Evolutionary conservation across 805 yeast species (phyloP).

Genomic region (Kazachstania psychrophila): DNA sequence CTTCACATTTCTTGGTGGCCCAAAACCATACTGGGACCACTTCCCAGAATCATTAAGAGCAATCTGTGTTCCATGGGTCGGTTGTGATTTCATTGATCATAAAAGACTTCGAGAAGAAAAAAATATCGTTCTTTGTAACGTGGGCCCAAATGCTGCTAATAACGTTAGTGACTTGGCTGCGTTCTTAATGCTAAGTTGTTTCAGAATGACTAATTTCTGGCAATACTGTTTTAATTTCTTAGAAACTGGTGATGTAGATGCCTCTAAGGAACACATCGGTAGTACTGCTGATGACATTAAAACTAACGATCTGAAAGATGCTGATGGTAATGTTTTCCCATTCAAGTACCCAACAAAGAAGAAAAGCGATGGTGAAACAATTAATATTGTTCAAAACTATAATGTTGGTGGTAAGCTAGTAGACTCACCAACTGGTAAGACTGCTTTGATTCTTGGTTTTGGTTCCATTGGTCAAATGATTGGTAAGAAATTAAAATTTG

Average conservation of each 20-base stretch:
- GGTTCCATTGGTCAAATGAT: constrained; percentile 66
- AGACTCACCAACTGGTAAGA: constrained; percentile 47
- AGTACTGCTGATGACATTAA: constrained; percentile 12
- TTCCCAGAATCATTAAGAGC: constrained; percentile 42
- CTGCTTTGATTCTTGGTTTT: constrained; percentile 60
- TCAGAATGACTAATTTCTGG: constrained; percentile 47
- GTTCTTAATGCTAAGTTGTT: constrained; percentile 46
- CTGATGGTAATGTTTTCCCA: constrained; percentile 1
- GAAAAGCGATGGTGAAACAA: background rate
- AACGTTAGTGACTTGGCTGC: constrained; percentile 71
- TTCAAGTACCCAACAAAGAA: background rate
- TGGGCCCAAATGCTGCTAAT: constrained; percentile 48
- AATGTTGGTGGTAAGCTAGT: constrained; percentile 38
- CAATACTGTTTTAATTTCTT: constrained; percentile 34
- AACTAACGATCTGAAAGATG: constrained; percentile 1
- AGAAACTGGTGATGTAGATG: constrained; percentile 36
- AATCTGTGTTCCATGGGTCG: constrained; percentile 52
- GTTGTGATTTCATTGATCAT: constrained; percentile 38
- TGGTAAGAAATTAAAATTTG: constrained; percentile 43
- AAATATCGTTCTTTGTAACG: constrained; percentile 51
- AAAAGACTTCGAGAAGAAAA: constrained; percentile 33
- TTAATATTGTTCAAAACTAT: constrained; percentile 35
- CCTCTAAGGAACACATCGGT: constrained; percentile 35
- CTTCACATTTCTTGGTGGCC: constrained; percentile 37
- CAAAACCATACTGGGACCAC: constrained; percentile 35